Percentiles rank a stretch among this genome's conserved stretches.
Conservation (phyloP, 805 yeast genomes). For the Wickerhamomyces silvicola region DNA sequence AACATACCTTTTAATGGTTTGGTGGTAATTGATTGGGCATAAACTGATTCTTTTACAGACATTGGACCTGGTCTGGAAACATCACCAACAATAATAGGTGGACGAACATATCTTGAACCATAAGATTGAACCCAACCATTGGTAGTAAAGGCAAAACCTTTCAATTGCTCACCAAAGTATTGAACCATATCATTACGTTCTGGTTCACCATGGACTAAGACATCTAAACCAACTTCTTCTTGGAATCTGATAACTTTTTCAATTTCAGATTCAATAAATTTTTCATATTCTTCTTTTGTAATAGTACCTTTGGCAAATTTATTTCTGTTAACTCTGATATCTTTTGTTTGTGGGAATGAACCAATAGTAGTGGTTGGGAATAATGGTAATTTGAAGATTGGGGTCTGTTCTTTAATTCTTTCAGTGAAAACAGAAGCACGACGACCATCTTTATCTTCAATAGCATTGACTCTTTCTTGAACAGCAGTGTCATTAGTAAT, state of each 20-base stretch:
- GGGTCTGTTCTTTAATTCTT: slow-evolving; percentile 85
- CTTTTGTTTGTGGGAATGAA: slow-evolving; percentile 99
- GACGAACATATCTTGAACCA: slow-evolving; percentile 99
- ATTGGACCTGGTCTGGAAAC: slow-evolving; percentile 97
- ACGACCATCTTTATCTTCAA: slow-evolving; percentile 69
- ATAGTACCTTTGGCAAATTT: slow-evolving; percentile 96
- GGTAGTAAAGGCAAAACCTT: slow-evolving; percentile 96
- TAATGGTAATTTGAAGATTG: slow-evolving; percentile 84
- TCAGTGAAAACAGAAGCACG: slow-evolving; percentile 83
- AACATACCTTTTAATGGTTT: slow-evolving; percentile 99
- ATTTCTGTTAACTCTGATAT: slow-evolving; percentile 97
- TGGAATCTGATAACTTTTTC: slow-evolving; percentile 96
- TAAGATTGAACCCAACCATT: slow-evolving; percentile 99
- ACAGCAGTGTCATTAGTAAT: slow-evolving; percentile 91
- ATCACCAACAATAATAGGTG: slow-evolving; percentile 98
- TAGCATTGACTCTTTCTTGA: slow-evolving; percentile 74
- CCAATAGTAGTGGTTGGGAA: slow-evolving; percentile 99
- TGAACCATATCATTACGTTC: slow-evolving; percentile 99
- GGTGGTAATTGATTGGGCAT: slow-evolving; percentile 93
- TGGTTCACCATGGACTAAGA: slow-evolving; percentile 99
- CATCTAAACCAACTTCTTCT: slow-evolving; percentile 98
- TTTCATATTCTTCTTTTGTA: slow-evolving; percentile 90
- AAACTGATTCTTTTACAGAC: slow-evolving; percentile 98
- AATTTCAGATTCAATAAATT: slow-evolving; percentile 95
- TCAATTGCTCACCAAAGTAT: slow-evolving; percentile 98